These are phyloP conservation scores for Protostelium mycophagum DNA, from an alignment of 78 protist species.

Conservation along the genomic window DNA sequence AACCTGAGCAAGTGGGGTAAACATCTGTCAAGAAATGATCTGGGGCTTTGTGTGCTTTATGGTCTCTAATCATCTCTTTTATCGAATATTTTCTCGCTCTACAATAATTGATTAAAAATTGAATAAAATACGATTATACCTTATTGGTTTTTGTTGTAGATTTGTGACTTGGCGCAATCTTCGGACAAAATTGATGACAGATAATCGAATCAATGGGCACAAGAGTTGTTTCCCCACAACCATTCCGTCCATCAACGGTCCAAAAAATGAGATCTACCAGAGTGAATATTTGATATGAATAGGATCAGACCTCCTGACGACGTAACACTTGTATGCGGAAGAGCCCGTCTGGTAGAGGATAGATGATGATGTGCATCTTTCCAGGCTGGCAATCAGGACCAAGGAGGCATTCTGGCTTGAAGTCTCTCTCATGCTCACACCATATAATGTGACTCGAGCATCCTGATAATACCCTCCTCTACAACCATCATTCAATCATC, in stretches of 20 bases:
- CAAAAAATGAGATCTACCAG: conserved; percentile 80
- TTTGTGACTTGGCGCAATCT: background rate
- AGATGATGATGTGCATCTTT: conserved; percentile 80
- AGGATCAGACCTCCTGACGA: background rate
- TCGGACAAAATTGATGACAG: conserved; percentile 75
- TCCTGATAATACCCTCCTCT: background rate
- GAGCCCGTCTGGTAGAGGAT: conserved; percentile 80
- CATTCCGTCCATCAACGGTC: conserved; percentile 83
- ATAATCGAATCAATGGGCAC: conserved; percentile 78
- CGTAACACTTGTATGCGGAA: conserved; percentile 38
- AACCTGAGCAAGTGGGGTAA: no score
- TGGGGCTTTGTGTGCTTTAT: background rate
- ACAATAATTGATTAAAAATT: no score
- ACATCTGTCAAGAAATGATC: background rate
- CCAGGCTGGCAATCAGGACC: conserved; percentile 71
- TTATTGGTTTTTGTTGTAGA: background rate
- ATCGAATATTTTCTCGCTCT: background rate
- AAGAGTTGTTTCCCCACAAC: conserved; percentile 57
- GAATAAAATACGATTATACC: no score
- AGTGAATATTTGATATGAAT: conserved; percentile 38
- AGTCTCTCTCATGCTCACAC: conserved; percentile 79
- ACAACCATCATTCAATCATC: background rate
- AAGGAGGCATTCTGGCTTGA: conserved; percentile 45
- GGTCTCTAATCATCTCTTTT: background rate
- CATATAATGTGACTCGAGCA: conserved; percentile 82